phyloP scores from a whole-genome alignment of 805 yeast species.

The Yarrowia sp. region DNA sequence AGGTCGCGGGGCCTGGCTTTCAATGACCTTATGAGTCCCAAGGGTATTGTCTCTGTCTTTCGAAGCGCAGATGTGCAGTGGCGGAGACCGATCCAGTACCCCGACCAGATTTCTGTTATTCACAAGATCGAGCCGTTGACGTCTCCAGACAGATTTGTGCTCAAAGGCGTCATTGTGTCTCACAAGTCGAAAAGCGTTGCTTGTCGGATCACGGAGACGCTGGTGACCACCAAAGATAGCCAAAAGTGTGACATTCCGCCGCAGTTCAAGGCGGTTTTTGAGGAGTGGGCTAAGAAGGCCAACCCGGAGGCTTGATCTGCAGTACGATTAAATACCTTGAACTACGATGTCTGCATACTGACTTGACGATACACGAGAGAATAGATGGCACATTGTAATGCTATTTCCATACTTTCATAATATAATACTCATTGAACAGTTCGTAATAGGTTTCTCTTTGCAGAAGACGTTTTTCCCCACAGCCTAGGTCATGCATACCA shows the following conservation, averaged over 20 bases:
- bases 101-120: background rate
- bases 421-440: no score
- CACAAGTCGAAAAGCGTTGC: background rate
- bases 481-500: background rate
- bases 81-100: conserved; percentile 9
- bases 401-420: no score
- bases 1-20: background rate
- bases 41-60: background rate
- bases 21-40: conserved; percentile 4
- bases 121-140: conserved; percentile 3
- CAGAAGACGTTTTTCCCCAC: no score
- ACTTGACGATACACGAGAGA: no score
- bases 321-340: no score
- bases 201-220: background rate
- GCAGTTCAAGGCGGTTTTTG: background rate
- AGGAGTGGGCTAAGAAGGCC: background rate
- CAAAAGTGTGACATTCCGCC: conserved; percentile 8
- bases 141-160: background rate
- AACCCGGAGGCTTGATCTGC: no score
- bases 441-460: no score
- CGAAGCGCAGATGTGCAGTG: conserved; percentile 9
- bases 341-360: no score
- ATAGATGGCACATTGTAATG: no score
- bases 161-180: background rate
- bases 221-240: background rate